A percentile compares a stretch with the other conserved stretches of the same genome.
These are phyloP conservation scores for Ascocoryne sarcoides DNA, from an alignment of 2,329 filamentous ascomycete genomes.

Conservation along the genomic window DNA sequence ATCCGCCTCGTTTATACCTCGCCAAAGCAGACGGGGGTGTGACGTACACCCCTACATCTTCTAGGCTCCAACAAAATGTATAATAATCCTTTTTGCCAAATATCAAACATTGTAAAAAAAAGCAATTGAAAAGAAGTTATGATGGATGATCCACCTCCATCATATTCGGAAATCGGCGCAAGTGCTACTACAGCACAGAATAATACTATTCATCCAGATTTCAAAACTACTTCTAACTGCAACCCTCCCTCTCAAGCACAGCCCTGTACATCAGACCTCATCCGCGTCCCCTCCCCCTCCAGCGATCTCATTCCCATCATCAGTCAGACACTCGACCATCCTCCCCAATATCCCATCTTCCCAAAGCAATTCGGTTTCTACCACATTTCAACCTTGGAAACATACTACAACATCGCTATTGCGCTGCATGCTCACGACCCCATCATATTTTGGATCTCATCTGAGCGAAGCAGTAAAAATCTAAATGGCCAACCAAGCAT, in stretches of 20 bases:
- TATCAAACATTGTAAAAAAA: too few relatives aligned
- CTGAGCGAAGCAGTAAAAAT: constrained; percentile 9
- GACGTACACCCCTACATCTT: too few relatives aligned
- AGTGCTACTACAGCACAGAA: not conserved
- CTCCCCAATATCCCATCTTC: too few relatives aligned
- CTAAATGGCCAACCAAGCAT: constrained; percentile 13
- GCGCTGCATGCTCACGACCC: constrained; percentile 9
- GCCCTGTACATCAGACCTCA: too few relatives aligned
- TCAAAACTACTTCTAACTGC: not conserved
- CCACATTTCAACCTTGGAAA: not conserved
- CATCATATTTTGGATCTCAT: constrained; percentile 12
- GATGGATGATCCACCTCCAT: not conserved
- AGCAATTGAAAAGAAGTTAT: too few relatives aligned
- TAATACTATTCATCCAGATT: not conserved
- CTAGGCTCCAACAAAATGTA: too few relatives aligned
- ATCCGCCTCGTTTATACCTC: too few relatives aligned
- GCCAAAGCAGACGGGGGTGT: too few relatives aligned
- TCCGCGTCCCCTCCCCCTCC: too few relatives aligned
- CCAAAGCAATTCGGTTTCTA: constrained; percentile 4
- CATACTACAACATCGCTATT: constrained; percentile 12
- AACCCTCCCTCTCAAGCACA: too few relatives aligned
- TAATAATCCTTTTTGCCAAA: too few relatives aligned
- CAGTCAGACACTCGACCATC: too few relatives aligned
- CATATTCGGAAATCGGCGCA: not conserved
- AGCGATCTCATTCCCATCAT: not conserved